Evolutionary conservation across 768 basidiomycete genomes (phyloP).

Genomic region (Dentipellis sp.): DNA sequence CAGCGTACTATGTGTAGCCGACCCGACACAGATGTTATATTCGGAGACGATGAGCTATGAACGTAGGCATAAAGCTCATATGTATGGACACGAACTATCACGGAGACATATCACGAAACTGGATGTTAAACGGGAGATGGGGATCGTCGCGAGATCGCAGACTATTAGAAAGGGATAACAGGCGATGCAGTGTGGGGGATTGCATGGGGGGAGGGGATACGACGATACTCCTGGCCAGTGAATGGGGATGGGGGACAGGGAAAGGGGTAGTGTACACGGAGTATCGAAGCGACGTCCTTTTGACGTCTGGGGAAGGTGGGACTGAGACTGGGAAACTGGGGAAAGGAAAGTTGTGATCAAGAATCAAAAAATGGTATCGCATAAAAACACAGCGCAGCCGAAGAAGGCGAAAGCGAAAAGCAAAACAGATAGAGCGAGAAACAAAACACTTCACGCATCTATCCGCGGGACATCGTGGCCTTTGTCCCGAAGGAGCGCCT

Average conservation of each 20-base stretch:
- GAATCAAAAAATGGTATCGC: background rate
- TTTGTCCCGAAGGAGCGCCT: constrained; percentile 47
- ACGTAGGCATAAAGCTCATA: no score
- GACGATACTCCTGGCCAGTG: constrained; percentile 49
- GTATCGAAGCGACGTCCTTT: constrained; percentile 32
- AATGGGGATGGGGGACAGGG: constrained; percentile 25
- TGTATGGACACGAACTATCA: no score
- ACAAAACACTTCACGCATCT: constrained; percentile 15
- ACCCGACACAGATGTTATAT: no score
- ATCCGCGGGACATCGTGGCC: constrained; percentile 50
- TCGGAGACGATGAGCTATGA: no score
- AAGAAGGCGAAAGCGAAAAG: background rate
- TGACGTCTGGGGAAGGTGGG: constrained; percentile 3
- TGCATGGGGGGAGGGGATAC: constrained; percentile 29
- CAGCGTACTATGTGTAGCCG: no score
- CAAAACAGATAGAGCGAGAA: background rate
- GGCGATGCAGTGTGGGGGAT: background rate
- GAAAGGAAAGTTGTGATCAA: background rate
- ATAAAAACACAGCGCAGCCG: background rate
- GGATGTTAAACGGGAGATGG: background rate
- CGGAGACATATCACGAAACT: no score
- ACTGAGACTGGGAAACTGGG: background rate
- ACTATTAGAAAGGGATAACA: background rate
- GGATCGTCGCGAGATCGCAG: background rate
- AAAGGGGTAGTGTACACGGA: constrained; percentile 25